phyloP scores from a whole-genome alignment of 202 grass and related monocot species.

The Dendrocalamus latiflorus region DNA sequence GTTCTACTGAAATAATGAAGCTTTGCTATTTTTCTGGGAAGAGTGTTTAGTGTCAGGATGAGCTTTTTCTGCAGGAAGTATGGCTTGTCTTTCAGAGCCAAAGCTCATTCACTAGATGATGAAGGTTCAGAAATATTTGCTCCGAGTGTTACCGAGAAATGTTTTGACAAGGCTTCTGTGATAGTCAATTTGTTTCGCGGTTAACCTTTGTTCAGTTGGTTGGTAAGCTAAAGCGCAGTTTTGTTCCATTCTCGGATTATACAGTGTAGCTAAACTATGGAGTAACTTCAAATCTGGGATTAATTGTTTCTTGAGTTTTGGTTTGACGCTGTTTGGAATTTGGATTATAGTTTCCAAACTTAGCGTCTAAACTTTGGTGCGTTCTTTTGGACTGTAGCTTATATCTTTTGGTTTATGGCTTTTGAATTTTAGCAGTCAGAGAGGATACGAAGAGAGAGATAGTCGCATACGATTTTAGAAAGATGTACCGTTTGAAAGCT shows the following conservation, averaged over 20 bases:
- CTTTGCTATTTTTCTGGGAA: conserved; percentile 19
- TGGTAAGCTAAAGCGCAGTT: conserved; percentile 24
- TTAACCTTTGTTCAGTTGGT: background rate
- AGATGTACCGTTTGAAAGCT: too few species aligned
- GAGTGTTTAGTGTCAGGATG: conserved; percentile 16
- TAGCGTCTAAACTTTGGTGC: too few species aligned
- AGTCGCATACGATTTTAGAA: too few species aligned
- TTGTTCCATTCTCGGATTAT: background rate
- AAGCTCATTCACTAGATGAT: conserved; percentile 17
- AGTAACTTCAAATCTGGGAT: too few species aligned
- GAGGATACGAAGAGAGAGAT: too few species aligned
- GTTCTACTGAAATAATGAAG: conserved; percentile 36
- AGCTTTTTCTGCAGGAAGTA: conserved; percentile 10
- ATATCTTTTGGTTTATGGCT: too few species aligned
- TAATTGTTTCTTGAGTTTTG: too few species aligned
- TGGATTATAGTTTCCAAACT: too few species aligned
- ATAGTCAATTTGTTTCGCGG: conserved; percentile 7
- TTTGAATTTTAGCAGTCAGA: too few species aligned
- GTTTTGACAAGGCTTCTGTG: conserved; percentile 8
- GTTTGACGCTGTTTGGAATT: too few species aligned
- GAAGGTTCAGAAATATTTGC: background rate
- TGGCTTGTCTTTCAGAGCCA: background rate
- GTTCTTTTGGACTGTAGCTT: too few species aligned
- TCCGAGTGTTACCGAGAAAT: background rate
- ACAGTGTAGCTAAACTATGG: too few species aligned